These are phyloP conservation scores for Trichoderma hamatum DNA, from an alignment of 2,329 filamentous ascomycete genomes.

Conservation along the genomic window DNA sequence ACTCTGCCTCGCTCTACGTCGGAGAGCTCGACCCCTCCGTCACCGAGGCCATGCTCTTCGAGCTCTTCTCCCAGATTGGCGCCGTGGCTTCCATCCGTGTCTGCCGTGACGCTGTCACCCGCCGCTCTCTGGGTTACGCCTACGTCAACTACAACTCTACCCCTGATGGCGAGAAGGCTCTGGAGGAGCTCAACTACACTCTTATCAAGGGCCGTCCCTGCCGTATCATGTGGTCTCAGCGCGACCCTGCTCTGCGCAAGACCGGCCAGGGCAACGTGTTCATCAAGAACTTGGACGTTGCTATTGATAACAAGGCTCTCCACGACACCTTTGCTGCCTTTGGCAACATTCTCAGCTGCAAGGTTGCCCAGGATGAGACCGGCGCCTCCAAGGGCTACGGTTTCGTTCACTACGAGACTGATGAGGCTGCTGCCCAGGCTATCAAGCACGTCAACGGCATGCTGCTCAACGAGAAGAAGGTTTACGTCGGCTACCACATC, in stretches of 20 bases:
- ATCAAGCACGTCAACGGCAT: conserved; percentile 99
- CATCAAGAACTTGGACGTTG: conserved; percentile 99
- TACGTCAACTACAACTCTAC: conserved; percentile 99
- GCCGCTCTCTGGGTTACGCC: conserved; percentile 97
- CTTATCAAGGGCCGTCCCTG: conserved; percentile 98
- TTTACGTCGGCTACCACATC: conserved; percentile 98
- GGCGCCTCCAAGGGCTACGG: conserved; percentile 98
- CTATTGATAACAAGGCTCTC: conserved; percentile 99
- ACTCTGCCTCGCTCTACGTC: conserved; percentile 97
- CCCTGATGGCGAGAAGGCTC: conserved; percentile 91
- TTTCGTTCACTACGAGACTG: conserved; percentile 99
- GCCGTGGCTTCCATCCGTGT: conserved; percentile 99
- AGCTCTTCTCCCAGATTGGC: conserved; percentile 99
- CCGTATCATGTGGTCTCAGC: conserved; percentile 99
- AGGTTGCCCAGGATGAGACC: conserved; percentile 96
- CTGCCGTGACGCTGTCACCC: conserved; percentile 97
- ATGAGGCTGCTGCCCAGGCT: conserved; percentile 92
- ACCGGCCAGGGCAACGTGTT: conserved; percentile 99
- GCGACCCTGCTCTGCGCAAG: conserved; percentile 98
- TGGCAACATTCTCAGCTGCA: conserved; percentile 99
- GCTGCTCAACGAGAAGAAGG: conserved; percentile 99
- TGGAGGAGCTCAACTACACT: conserved; percentile 99
- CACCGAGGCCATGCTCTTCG: conserved; percentile 99
- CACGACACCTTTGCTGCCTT: conserved; percentile 99
- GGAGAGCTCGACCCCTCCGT: conserved; percentile 97